These are phyloP conservation scores for Sporothrix pseudoabietina DNA, from an alignment of 2,329 filamentous ascomycete species.

Conservation along the genomic window DNA sequence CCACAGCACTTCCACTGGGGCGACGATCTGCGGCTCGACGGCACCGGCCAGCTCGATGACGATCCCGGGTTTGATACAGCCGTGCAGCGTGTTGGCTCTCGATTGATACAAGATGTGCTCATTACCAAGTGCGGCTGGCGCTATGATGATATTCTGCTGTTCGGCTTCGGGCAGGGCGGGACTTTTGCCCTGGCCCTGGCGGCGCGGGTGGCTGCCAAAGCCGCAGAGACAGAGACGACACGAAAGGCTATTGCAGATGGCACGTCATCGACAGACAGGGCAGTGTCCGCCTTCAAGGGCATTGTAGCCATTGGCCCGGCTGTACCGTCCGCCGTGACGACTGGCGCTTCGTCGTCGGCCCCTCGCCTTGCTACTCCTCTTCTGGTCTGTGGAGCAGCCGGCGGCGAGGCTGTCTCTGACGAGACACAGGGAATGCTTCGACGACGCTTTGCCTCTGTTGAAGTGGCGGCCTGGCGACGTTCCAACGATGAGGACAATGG, in stretches of 20 bases:
- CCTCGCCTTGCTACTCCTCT: conserved; percentile 65
- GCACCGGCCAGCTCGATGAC: conserved; percentile 57
- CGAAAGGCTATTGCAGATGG: not conserved
- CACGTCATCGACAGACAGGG: conserved; percentile 26
- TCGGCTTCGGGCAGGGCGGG: conserved; percentile 70
- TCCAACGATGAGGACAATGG: conserved; percentile 59
- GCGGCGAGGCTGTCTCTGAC: conserved; percentile 54
- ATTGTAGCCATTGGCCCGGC: conserved; percentile 55
- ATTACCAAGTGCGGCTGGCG: conserved; percentile 62
- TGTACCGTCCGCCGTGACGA: conserved; percentile 59
- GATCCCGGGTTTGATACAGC: conserved; percentile 64
- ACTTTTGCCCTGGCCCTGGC: conserved; percentile 62
- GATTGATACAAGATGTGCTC: conserved; percentile 55
- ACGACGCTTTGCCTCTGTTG: conserved; percentile 66
- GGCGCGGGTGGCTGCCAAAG: conserved; percentile 39
- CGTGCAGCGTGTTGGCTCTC: conserved; percentile 49
- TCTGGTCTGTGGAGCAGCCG: conserved; percentile 60
- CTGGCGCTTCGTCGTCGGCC: conserved; percentile 42
- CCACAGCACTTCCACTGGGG: conserved; percentile 63
- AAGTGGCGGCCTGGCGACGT: conserved; percentile 68
- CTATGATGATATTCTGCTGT: conserved; percentile 60
- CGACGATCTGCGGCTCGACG: conserved; percentile 62
- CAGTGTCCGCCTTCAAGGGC: conserved; percentile 46
- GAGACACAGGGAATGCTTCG: conserved; percentile 66
- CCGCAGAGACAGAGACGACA: not conserved